phyloP scores from a whole-genome alignment of 1,284 basidiomycete genomes.

The Leucoagaricus sp. region DNA sequence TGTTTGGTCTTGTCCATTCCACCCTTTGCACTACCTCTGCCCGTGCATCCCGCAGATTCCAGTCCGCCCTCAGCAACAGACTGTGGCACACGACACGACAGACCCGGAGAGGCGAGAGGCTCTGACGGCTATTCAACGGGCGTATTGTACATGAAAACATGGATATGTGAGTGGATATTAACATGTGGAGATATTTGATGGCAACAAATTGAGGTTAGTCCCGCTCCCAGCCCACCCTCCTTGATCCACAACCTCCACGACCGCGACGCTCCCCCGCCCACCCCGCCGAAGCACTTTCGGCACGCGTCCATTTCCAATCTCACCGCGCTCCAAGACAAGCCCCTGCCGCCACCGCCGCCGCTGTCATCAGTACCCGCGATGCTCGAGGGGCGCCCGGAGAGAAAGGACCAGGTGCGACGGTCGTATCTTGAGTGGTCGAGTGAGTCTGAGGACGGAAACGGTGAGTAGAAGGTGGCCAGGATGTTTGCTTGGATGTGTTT shows the following conservation, averaged over 20 bases:
- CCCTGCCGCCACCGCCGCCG: constrained; percentile 31
- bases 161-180: constrained; percentile 13
- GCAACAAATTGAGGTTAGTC: constrained; percentile 11
- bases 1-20: neutral
- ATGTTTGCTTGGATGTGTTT: constrained; percentile 10
- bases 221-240: constrained; percentile 11
- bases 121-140: neutral
- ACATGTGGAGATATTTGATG: constrained; percentile 15
- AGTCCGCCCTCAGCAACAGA: neutral
- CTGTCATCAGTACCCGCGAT: constrained; percentile 17
- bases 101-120: neutral
- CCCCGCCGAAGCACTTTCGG: constrained; percentile 1
- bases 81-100: neutral
- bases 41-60: neutral
- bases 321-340: constrained; percentile 23
- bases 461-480: neutral
- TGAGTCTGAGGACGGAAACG: constrained; percentile 17
- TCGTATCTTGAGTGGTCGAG: constrained; percentile 24
- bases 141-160: neutral
- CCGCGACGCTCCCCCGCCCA: constrained; percentile 2
- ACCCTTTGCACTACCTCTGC: neutral
- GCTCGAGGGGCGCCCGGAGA: neutral
- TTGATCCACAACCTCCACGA: constrained; percentile 1
- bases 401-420: constrained; percentile 11
- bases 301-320: neutral